Evolutionary conservation across 2,329 filamentous ascomycete species (phyloP).

Genomic region (Aspergillus quadricinctus): DNA sequence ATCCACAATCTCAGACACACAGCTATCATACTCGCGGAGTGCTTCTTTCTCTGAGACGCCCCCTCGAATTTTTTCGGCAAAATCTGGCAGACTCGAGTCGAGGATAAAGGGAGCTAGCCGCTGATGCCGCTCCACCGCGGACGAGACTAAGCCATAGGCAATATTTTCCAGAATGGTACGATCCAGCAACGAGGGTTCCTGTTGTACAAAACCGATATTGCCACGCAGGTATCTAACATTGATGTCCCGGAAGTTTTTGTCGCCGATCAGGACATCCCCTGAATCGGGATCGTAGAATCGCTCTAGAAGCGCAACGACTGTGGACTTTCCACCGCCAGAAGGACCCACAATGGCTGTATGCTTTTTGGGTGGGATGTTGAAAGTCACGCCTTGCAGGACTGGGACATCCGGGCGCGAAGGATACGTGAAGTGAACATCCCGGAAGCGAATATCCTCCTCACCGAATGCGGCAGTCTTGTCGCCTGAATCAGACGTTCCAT

Average conservation of each 20-base stretch:
- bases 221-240: slow-evolving; percentile 34
- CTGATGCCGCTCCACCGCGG: slow-evolving; percentile 21
- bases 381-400: slow-evolving; percentile 29
- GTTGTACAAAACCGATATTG: slow-evolving; percentile 43
- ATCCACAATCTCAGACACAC: slow-evolving; percentile 24
- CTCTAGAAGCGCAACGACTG: slow-evolving; percentile 35
- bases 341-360: slow-evolving; percentile 46
- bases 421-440: slow-evolving; percentile 35
- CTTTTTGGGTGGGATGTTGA: slow-evolving; percentile 31
- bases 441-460: slow-evolving; percentile 25
- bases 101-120: slow-evolving; percentile 22
- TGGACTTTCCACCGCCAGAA: slow-evolving; percentile 52
- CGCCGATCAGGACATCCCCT: slow-evolving; percentile 30
- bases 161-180: slow-evolving; percentile 53
- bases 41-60: slow-evolving; percentile 23
- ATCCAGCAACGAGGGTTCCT: slow-evolving; percentile 50
- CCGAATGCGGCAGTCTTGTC: slow-evolving; percentile 20
- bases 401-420: slow-evolving; percentile 34
- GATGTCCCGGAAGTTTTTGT: slow-evolving; percentile 24
- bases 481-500: slow-evolving; percentile 30
- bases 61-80: slow-evolving; percentile 20
- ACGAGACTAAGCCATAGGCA: slow-evolving; percentile 46
- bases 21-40: slow-evolving; percentile 15
- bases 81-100: slow-evolving; percentile 21
- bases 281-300: slow-evolving; percentile 35